Evolutionary conservation across 1,284 basidiomycete species (phyloP).

Genomic region (Cystobasidium pallidum): DNA sequence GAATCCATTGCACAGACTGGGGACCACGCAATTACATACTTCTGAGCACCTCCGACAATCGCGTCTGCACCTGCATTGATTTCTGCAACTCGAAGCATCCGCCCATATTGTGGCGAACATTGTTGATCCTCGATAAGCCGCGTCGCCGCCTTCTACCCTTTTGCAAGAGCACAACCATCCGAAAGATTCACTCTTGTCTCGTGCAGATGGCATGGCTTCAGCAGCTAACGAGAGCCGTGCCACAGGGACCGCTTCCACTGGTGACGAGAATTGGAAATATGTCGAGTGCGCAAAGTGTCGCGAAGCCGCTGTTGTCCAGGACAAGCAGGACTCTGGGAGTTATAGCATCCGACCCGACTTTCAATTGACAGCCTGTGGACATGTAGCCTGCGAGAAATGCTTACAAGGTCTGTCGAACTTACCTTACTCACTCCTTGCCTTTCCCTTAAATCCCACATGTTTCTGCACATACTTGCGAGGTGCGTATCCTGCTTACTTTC

Average conservation of each 20-base stretch:
- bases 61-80: too few relatives aligned
- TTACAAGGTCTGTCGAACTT: conserved; percentile 26
- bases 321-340: background rate
- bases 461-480: background rate
- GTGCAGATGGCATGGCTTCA: conserved; percentile 18
- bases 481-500: background rate
- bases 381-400: conserved; percentile 37
- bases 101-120: background rate
- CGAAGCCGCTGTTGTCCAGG: conserved; percentile 20
- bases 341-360: conserved; percentile 35
- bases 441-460: background rate
- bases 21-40: too few relatives aligned
- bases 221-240: conserved; percentile 17
- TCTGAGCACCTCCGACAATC: too few relatives aligned
- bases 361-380: conserved; percentile 36
- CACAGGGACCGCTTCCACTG: conserved; percentile 6
- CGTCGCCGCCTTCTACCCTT: background rate
- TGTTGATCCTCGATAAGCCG: background rate
- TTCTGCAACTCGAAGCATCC: too few relatives aligned
- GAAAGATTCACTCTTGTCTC: too few relatives aligned
- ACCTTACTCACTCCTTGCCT: background rate
- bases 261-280: conserved; percentile 32
- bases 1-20: too few relatives aligned
- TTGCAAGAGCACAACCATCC: background rate
- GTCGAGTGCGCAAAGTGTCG: conserved; percentile 41